These are phyloP conservation scores for Acacia pycnantha DNA, from an alignment of 331 rosid species.

Conservation along the genomic window DNA sequence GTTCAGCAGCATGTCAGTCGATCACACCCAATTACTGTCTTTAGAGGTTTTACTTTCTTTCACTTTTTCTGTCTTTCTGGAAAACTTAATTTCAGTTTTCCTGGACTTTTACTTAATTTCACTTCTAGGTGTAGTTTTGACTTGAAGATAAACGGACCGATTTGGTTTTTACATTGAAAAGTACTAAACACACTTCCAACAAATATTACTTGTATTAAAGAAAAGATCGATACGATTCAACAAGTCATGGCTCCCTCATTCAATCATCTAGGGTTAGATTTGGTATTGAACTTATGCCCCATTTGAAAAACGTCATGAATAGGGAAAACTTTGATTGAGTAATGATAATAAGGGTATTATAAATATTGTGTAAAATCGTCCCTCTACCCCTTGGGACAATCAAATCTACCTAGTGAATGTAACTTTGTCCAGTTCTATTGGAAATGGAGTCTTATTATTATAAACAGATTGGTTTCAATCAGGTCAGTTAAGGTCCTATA, in stretches of 20 bases:
- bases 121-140: not conserved
- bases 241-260: no score
- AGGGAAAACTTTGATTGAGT: not conserved
- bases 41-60: slow-evolving; percentile 62
- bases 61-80: slow-evolving; percentile 24
- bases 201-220: no score
- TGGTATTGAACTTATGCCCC: not conserved
- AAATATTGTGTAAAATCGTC: not conserved
- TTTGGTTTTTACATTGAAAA: not conserved
- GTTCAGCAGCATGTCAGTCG: slow-evolving; percentile 45
- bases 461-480: not conserved
- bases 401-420: not conserved
- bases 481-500: not conserved
- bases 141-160: not conserved
- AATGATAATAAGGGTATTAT: not conserved
- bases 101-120: slow-evolving; percentile 7
- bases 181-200: not conserved
- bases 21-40: slow-evolving; percentile 51
- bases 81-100: not conserved
- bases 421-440: not conserved
- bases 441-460: not conserved
- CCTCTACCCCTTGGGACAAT: not conserved
- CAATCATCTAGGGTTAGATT: no score
- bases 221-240: no score
- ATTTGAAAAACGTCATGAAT: not conserved